Percentiles rank a stretch among this genome's conserved stretches.
Evolutionary conservation across 768 basidiomycete species (phyloP).

Genomic region (Trametes meyenii): DNA sequence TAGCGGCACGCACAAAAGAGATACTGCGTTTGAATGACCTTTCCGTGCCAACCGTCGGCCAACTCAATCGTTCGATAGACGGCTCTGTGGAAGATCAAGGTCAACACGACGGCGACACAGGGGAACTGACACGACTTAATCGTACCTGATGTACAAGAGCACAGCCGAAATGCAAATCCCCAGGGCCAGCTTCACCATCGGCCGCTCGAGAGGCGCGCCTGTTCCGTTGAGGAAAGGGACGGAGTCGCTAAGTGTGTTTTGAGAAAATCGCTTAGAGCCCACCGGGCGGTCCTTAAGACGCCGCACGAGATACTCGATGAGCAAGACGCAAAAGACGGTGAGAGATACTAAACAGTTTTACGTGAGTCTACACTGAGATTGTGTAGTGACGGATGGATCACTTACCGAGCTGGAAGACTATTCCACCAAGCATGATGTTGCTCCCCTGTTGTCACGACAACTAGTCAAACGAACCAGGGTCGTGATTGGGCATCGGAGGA

Average conservation of each 20-base stretch:
- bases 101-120: neutral
- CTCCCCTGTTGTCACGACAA: slow-evolving; percentile 6
- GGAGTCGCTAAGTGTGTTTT: neutral
- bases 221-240: neutral
- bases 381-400: neutral
- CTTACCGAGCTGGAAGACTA: slow-evolving; percentile 28
- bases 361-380: neutral
- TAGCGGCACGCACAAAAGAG: too few species aligned
- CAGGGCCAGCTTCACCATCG: slow-evolving; percentile 1
- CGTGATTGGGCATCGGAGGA: neutral
- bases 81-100: slow-evolving; percentile 32
- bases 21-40: slow-evolving; percentile 38
- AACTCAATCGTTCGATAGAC: slow-evolving; percentile 54
- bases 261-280: neutral
- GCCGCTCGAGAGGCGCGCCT: neutral
- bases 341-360: neutral
- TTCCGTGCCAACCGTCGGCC: slow-evolving; percentile 51
- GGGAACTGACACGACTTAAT: neutral
- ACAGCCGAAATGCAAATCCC: slow-evolving; percentile 5
- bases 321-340: neutral
- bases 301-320: neutral
- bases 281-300: slow-evolving; percentile 24
- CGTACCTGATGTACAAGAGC: slow-evolving; percentile 20
- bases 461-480: neutral
- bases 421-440: slow-evolving; percentile 34